phyloP scores from a whole-genome alignment of 441 rosid genomes.

The Syzygium syzygioides region DNA sequence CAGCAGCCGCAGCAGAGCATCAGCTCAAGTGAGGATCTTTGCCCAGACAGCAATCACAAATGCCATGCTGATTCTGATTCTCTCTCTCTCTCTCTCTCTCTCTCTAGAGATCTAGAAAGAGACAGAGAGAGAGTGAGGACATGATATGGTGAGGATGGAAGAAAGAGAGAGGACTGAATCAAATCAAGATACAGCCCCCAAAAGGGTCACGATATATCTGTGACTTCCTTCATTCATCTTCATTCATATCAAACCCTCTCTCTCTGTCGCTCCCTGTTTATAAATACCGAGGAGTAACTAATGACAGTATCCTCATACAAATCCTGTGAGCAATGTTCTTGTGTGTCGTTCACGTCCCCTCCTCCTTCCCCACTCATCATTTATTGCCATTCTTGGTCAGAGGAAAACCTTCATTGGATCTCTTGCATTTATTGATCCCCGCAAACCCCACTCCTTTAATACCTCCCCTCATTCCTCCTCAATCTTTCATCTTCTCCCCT shows the following conservation, averaged over 20 bases:
- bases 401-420: slow-evolving; percentile 1
- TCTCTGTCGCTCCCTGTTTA: not conserved
- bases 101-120: not conserved
- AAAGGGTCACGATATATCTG: slow-evolving; percentile 62
- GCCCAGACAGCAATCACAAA: not conserved
- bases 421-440: not conserved
- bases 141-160: slow-evolving; percentile 1
- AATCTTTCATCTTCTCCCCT: not conserved
- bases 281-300: not conserved
- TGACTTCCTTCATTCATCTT: slow-evolving; percentile 32
- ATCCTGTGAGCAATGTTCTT: slow-evolving; percentile 23
- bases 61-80: not conserved
- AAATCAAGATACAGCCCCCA: slow-evolving; percentile 32
- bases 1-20: not conserved
- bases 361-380: not conserved
- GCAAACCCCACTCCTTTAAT: not conserved
- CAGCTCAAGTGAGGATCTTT: not conserved
- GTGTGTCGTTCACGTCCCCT: not conserved
- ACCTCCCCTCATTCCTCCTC: not conserved
- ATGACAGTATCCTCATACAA: slow-evolving; percentile 19
- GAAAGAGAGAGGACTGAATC: slow-evolving; percentile 25
- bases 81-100: not conserved
- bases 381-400: slow-evolving; percentile 8
- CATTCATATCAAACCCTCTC: slow-evolving; percentile 8
- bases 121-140: not conserved